phyloP scores from a whole-genome alignment of 2,329 filamentous ascomycete species.

The Pyrenophora tritici-repentis region DNA sequence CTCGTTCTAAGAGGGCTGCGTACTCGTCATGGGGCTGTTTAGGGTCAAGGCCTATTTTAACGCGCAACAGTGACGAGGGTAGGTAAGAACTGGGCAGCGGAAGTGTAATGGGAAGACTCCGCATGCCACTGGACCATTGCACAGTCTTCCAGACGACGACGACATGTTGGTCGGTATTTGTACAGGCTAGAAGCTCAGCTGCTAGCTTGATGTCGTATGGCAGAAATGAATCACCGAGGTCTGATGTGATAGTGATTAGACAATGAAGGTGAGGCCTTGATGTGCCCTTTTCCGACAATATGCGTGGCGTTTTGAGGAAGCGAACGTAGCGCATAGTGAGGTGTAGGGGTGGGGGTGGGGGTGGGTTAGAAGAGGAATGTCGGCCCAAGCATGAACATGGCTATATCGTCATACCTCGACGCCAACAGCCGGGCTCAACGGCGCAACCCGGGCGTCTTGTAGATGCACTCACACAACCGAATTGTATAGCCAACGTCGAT shows the following conservation, averaged over 20 bases:
- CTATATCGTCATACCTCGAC: conserved; percentile 12
- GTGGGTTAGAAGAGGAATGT: conserved; percentile 22
- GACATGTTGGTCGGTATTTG: conserved; percentile 36
- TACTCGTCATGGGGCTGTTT: conserved; percentile 36
- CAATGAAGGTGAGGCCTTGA: conserved; percentile 24
- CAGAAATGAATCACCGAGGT: conserved; percentile 69
- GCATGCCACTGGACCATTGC: conserved; percentile 52
- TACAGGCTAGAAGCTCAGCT: conserved; percentile 44
- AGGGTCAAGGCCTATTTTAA: conserved; percentile 49
- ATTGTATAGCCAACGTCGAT: conserved; percentile 23
- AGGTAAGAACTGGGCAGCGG: conserved; percentile 47
- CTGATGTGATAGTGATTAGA: conserved; percentile 69
- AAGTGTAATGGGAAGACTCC: conserved; percentile 52
- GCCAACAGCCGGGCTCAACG: background rate
- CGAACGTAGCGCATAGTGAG: conserved; percentile 63
- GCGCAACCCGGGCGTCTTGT: background rate
- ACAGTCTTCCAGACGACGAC: conserved; percentile 51
- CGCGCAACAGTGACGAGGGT: conserved; percentile 43
- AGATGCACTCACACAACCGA: conserved; percentile 4
- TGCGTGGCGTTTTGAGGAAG: conserved; percentile 67
- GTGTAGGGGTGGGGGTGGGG: conserved; percentile 13
- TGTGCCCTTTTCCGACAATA: conserved; percentile 44
- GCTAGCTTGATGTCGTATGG: conserved; percentile 53
- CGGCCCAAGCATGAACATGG: conserved; percentile 9
- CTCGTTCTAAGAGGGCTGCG: conserved; percentile 28